Evolutionary conservation across 73 alveolate species (phyloP).

Genomic region (Effrenium voratum): DNA sequence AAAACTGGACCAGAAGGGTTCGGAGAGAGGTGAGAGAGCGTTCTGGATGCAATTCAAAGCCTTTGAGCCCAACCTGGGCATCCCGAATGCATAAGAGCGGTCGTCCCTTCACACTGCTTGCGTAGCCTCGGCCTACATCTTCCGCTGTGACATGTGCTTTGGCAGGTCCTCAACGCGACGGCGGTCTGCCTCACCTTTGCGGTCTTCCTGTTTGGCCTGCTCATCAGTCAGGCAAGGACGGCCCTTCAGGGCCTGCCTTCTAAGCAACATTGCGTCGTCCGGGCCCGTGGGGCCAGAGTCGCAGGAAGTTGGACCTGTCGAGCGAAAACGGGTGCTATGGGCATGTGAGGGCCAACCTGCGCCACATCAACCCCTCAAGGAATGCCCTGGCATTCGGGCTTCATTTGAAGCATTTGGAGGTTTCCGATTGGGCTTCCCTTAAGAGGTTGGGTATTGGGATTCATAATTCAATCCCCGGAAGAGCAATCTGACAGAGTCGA

Average conservation of each 20-base stretch:
- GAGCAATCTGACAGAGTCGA: too few species aligned
- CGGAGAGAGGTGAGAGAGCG: background rate
- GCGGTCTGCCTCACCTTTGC: constrained; percentile 85
- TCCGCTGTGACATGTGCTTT: background rate
- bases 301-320: too few species aligned
- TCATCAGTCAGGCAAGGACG: constrained; percentile 42
- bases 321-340: too few species aligned
- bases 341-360: background rate
- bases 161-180: constrained; percentile 61
- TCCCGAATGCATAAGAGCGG: background rate
- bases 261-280: background rate
- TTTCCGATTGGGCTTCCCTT: background rate
- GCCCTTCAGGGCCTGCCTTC: background rate
- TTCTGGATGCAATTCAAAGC: background rate
- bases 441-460: too few species aligned
- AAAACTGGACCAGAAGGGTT: too few species aligned
- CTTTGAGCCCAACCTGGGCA: background rate
- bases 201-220: constrained; percentile 82
- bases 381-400: background rate
- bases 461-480: too few species aligned
- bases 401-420: background rate
- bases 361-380: background rate
- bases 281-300: too few species aligned
- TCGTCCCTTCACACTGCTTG: background rate
- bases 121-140: background rate